phyloP scores from a whole-genome alignment of 768 basidiomycete species.

The Kwoniella sp. region DNA sequence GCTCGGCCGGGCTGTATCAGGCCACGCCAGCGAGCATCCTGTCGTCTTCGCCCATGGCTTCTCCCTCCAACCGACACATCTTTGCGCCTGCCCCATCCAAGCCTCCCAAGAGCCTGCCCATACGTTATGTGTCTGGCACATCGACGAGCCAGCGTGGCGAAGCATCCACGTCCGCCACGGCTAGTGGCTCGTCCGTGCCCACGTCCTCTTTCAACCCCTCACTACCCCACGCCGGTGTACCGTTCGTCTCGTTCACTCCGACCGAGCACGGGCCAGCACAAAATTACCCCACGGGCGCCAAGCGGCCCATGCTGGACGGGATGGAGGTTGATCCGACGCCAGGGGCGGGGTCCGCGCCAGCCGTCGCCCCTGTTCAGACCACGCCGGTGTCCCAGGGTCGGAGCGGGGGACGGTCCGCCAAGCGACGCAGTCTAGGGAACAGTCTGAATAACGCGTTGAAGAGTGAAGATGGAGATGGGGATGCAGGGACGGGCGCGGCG shows the following conservation, averaged over 20 bases:
- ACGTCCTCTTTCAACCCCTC: conserved; percentile 10
- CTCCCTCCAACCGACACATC: not conserved
- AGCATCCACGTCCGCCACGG: not conserved
- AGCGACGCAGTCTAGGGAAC: conserved; percentile 26
- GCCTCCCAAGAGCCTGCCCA: conserved; percentile 3
- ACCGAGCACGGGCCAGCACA: conserved; percentile 2
- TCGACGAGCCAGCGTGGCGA: not conserved
- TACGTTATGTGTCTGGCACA: not conserved
- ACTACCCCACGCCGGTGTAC: conserved; percentile 9
- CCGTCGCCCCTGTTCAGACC: not conserved
- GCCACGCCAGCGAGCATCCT: conserved; percentile 5
- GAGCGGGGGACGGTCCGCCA: conserved; percentile 21
- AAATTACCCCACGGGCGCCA: conserved; percentile 9
- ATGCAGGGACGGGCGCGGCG: conserved; percentile 2
- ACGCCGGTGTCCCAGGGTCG: not conserved
- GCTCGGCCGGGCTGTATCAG: conserved; percentile 4
- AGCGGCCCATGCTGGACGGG: conserved; percentile 16
- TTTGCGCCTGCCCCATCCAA: not conserved
- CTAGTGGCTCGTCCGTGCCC: not conserved
- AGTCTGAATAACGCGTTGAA: conserved; percentile 2
- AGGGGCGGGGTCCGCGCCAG: no score
- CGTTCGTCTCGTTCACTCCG: conserved; percentile 10
- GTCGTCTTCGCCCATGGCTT: conserved; percentile 14
- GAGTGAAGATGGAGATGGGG: conserved; percentile 12
- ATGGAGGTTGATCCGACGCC: conserved; percentile 9